Evolutionary conservation across 2,329 filamentous ascomycete genomes (phyloP).

Genomic region (Neospermospora avenae): DNA sequence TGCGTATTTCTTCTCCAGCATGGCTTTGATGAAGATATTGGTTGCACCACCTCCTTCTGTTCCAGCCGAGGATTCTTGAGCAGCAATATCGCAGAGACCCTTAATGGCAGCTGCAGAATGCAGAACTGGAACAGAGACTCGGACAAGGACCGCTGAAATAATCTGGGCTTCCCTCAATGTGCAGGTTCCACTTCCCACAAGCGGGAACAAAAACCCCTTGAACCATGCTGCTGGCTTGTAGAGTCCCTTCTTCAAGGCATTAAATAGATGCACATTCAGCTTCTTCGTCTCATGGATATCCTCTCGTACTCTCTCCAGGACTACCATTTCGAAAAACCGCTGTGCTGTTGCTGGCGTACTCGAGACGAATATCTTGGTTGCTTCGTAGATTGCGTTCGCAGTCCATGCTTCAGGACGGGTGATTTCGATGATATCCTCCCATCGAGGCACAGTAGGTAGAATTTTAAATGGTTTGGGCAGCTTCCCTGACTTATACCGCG

Average conservation of each 20-base stretch:
- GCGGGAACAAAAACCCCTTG: constrained; percentile 90
- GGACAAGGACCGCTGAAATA: constrained; percentile 77
- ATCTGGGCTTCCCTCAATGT: constrained; percentile 91
- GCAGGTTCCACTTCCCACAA: constrained; percentile 82
- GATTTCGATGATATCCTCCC: constrained; percentile 82
- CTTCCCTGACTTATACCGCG: constrained; percentile 92
- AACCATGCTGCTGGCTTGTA: constrained; percentile 97
- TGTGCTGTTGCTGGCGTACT: constrained; percentile 77
- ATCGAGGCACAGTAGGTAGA: constrained; percentile 84
- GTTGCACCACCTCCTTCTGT: constrained; percentile 87
- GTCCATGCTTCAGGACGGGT: constrained; percentile 77
- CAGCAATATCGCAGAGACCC: constrained; percentile 88
- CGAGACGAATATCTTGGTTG: constrained; percentile 89
- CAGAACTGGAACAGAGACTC: constrained; percentile 83
- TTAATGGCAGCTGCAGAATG: constrained; percentile 92
- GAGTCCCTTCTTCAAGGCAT: constrained; percentile 83
- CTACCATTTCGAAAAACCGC: constrained; percentile 79
- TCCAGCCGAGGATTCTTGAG: constrained; percentile 78
- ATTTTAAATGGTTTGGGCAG: constrained; percentile 98
- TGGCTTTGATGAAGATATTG: constrained; percentile 89
- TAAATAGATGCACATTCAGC: constrained; percentile 93
- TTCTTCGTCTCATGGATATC: constrained; percentile 94
- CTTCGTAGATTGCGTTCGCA: constrained; percentile 79
- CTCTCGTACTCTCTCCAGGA: constrained; percentile 87
- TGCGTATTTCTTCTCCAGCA: constrained; percentile 96